Evolutionary conservation across 2,329 filamentous ascomycete genomes (phyloP).

Genomic region (Hymenoscyphus fructigenus): DNA sequence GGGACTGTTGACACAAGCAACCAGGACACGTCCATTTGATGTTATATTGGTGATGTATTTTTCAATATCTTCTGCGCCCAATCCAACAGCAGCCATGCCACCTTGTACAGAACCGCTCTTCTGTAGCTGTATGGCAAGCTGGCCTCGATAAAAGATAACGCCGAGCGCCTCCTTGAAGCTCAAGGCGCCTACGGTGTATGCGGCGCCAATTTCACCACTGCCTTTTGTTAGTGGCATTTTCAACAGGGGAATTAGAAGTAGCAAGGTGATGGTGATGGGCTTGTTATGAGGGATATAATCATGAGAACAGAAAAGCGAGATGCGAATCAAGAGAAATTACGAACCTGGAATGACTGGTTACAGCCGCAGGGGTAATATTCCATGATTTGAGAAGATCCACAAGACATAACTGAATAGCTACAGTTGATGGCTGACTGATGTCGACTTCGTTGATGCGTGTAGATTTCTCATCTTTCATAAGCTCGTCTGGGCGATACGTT

Average conservation of each 20-base stretch:
- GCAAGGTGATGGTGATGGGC: too few relatives aligned
- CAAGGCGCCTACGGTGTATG: slow-evolving; percentile 29
- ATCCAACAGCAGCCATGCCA: slow-evolving; percentile 53
- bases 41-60: slow-evolving; percentile 4
- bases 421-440: slow-evolving; percentile 36
- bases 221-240: too few relatives aligned
- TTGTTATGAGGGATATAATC: too few relatives aligned
- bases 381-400: slow-evolving; percentile 32
- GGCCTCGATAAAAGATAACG: slow-evolving; percentile 27
- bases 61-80: slow-evolving; percentile 23
- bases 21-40: slow-evolving; percentile 20
- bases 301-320: too few relatives aligned
- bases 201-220: slow-evolving; percentile 35
- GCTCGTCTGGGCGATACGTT: slow-evolving; percentile 16
- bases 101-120: not conserved
- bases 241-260: too few relatives aligned
- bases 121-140: slow-evolving; percentile 29
- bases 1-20: slow-evolving; percentile 37
- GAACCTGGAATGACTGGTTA: slow-evolving; percentile 31
- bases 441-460: slow-evolving; percentile 10
- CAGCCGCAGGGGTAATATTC: slow-evolving; percentile 25
- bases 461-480: slow-evolving; percentile 25
- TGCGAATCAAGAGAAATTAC: too few relatives aligned
- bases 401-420: slow-evolving; percentile 38
- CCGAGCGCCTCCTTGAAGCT: slow-evolving; percentile 19